Evolutionary conservation across 345 rosid genomes (phyloP), one percentile per base, ranked within the genome.

Genomic region (Camelina hispida): DNA sequence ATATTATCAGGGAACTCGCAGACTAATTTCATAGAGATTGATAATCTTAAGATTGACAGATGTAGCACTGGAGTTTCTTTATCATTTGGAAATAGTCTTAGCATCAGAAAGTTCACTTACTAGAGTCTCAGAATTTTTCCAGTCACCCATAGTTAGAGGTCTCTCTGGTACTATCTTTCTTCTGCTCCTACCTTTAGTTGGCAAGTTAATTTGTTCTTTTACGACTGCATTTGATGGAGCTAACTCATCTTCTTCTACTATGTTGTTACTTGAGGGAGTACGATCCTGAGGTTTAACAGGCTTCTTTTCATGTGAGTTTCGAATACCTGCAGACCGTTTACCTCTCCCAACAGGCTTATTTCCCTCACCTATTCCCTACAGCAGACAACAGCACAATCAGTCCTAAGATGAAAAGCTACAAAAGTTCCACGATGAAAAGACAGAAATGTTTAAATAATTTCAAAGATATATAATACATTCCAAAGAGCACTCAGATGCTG

Each of bases 131-230:
- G 76, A 71, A 47, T 70, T 62, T 68, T 72, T 79, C 50, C 28
- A 42, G 73, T 83, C 83, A 70, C 68, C 84, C 57, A 70, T 81
- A 10, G 68, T 58, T 66, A 72, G 80, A 48, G 72, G 85, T 77
- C 83, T 83, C 69, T 68, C 86, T 13, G 77, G 66, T 56, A 64
- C 77, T 73, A 78, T 75, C 83, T 90, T 90, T 70, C 90, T 85
- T 73, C 87, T 85, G 80, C 91, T 88, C 81, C 93, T 85, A 70
- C 83, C 83, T 84, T 83, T 88, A 73, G 90, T 90, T 32, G 91
- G 86, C 74, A 86, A 71, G 77, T 73, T 85, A 72, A 83, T 82
- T 72, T 83, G 81, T 76, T 79, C 81, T 69, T 81, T 53, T 25
- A 78, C 56, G 66, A 66, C 83, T 62, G 74, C 53, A 38, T 78